These are phyloP conservation scores for Calocybe gambosa DNA, from an alignment of 1,284 basidiomycete species.

Conservation along the genomic window DNA sequence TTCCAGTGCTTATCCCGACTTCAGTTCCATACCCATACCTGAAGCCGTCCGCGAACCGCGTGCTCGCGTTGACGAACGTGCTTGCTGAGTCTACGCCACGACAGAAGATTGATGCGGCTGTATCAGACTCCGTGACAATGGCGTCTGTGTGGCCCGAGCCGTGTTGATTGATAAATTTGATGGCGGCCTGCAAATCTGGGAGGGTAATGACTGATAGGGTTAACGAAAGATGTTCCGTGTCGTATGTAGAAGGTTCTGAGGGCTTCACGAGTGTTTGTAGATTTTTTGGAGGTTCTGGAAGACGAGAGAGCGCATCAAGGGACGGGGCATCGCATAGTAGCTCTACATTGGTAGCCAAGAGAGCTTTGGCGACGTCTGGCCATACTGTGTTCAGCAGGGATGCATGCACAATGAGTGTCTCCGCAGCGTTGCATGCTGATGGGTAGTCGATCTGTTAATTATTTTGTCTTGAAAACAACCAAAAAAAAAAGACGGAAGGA, in stretches of 20 bases:
- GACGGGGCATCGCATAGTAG: slow-evolving; percentile 75
- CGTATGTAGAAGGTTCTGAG: slow-evolving; percentile 63
- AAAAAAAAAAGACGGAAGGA: slow-evolving; percentile 1
- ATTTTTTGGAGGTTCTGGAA: slow-evolving; percentile 29
- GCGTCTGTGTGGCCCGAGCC: slow-evolving; percentile 94
- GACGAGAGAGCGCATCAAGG: slow-evolving; percentile 42
- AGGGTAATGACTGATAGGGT: slow-evolving; percentile 78
- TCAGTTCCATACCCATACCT: slow-evolving; percentile 97
- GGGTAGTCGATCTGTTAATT: slow-evolving; percentile 81
- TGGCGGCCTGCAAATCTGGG: slow-evolving; percentile 66
- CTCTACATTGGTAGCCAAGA: slow-evolving; percentile 66
- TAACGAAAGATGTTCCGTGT: slow-evolving; percentile 84
- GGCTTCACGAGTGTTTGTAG: slow-evolving; percentile 44
- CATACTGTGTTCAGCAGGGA: slow-evolving; percentile 68
- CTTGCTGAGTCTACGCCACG: slow-evolving; percentile 89
- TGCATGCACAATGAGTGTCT: slow-evolving; percentile 86
- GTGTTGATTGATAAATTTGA: slow-evolving; percentile 88
- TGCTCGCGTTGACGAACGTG: slow-evolving; percentile 91
- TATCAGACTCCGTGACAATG: slow-evolving; percentile 82
- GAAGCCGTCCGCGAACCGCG: slow-evolving; percentile 96
- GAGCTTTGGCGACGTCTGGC: slow-evolving; percentile 71
- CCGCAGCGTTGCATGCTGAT: slow-evolving; percentile 92
- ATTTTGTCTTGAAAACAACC: neutral
- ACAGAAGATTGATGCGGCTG: slow-evolving; percentile 70
- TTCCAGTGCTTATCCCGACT: slow-evolving; percentile 95